Percentiles rank a stretch among this genome's conserved stretches.
These are phyloP conservation scores for Chondrostereum purpureum DNA, from an alignment of 1,284 basidiomycete genomes.

Conservation along the genomic window DNA sequence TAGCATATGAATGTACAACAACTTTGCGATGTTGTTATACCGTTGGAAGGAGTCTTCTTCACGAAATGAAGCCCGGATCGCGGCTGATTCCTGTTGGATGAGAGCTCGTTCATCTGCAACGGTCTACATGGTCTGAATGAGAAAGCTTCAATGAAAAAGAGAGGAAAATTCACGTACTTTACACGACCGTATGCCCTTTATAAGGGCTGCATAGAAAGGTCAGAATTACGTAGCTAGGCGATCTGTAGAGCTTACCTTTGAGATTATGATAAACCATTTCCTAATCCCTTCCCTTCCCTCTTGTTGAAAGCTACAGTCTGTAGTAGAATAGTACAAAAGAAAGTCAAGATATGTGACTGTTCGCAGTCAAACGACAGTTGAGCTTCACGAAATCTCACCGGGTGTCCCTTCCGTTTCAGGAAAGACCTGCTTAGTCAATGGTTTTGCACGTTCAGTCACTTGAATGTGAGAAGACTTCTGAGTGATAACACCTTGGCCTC, in stretches of 20 bases:
- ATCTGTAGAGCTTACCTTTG: constrained; percentile 55
- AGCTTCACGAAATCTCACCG: neutral
- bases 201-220: constrained; percentile 59
- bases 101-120: constrained; percentile 96
- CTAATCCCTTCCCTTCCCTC: constrained; percentile 9
- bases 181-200: constrained; percentile 91
- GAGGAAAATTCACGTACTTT: constrained; percentile 49
- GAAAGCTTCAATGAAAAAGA: constrained; percentile 16
- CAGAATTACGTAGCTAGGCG: constrained; percentile 12
- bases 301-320: too few relatives aligned
- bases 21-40: constrained; percentile 96
- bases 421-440: neutral
- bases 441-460: neutral
- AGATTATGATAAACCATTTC: constrained; percentile 85
- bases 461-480: neutral
- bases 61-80: constrained; percentile 95
- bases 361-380: constrained; percentile 14
- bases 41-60: constrained; percentile 93
- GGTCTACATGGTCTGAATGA: constrained; percentile 51
- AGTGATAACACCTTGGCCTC: too few relatives aligned
- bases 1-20: constrained; percentile 99
- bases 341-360: neutral
- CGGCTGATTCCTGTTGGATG: constrained; percentile 97
- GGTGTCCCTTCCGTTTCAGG: neutral
- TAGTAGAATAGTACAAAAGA: neutral